These are phyloP conservation scores for Thermochaetoides dissita DNA, from an alignment of 2,329 filamentous ascomycete genomes.

Conservation along the genomic window DNA sequence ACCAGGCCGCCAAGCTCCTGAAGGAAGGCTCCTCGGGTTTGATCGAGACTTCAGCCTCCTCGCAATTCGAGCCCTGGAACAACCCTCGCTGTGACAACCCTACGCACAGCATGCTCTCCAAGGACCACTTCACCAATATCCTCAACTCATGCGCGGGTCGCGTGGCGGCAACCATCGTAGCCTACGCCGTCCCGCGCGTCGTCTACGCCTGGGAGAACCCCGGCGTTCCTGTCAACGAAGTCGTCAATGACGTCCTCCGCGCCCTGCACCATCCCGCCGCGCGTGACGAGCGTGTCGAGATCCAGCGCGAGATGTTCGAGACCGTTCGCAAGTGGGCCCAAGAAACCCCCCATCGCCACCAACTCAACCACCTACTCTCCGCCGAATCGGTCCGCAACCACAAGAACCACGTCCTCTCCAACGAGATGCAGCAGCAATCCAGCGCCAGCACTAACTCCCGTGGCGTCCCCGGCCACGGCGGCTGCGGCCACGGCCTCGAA, in stretches of 20 bases:
- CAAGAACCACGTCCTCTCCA: conserved; percentile 56
- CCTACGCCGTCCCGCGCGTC: conserved; percentile 78
- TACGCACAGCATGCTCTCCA: conserved; percentile 70
- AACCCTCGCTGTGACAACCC: conserved; percentile 62
- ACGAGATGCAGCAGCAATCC: background rate
- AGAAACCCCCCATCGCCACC: conserved; percentile 49
- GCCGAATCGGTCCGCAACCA: conserved; percentile 73
- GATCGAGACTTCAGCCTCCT: conserved; percentile 53
- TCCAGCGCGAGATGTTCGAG: conserved; percentile 79
- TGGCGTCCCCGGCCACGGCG: conserved; percentile 16
- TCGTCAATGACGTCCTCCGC: conserved; percentile 64
- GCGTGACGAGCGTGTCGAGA: conserved; percentile 59
- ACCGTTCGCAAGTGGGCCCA: conserved; percentile 73
- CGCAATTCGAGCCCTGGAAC: conserved; percentile 69
- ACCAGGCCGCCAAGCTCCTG: conserved; percentile 66
- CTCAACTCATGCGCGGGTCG: conserved; percentile 65
- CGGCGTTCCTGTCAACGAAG: conserved; percentile 66
- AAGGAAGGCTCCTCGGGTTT: conserved; percentile 71
- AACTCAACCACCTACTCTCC: conserved; percentile 61
- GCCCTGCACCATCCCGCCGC: conserved; percentile 86
- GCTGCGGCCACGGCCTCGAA: conserved; percentile 19
- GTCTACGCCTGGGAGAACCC: conserved; percentile 90
- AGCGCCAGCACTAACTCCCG: conserved; percentile 15
- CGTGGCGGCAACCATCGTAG: conserved; percentile 59
- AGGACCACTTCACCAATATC: conserved; percentile 72